These are phyloP conservation scores for Pelargonium cotyledonis DNA, from an alignment of 441 rosid genomes.

Conservation along the genomic window DNA sequence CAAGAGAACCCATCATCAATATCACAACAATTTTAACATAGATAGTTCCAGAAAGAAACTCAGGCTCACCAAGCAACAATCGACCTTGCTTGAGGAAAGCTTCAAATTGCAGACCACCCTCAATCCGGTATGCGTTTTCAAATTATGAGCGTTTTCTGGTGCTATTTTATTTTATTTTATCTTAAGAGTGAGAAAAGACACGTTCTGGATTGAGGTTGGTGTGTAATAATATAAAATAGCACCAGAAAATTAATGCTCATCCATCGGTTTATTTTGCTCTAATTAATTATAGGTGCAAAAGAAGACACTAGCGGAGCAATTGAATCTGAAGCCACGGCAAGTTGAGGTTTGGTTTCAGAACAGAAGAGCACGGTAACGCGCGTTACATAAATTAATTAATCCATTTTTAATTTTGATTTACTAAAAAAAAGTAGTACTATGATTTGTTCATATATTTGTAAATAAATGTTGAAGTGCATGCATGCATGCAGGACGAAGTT, in stretches of 20 bases:
- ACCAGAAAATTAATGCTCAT: too few species aligned
- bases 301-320: constrained; percentile 34
- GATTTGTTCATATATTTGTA: too few species aligned
- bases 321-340: constrained; percentile 45
- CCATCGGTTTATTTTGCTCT: too few species aligned
- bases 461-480: background rate
- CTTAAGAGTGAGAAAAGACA: too few species aligned
- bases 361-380: constrained; percentile 26
- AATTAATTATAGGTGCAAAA: constrained; percentile 20
- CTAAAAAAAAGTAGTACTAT: too few species aligned
- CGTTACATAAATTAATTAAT: too few species aligned
- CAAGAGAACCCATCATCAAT: too few species aligned
- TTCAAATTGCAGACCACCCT: constrained; percentile 38
- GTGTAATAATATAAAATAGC: too few species aligned
- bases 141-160: background rate
- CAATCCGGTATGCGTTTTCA: constrained; percentile 26
- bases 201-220: too few species aligned
- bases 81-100: constrained; percentile 35
- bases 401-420: too few species aligned
- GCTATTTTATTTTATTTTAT: too few species aligned
- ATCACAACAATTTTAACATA: background rate
- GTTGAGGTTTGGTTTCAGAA: background rate
- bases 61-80: constrained; percentile 38
- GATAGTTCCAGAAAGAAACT: constrained; percentile 31
- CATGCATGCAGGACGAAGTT: constrained; percentile 37